Percentiles rank a stretch among this genome's conserved stretches.
phyloP scores from a whole-genome alignment of 2,329 filamentous ascomycete genomes.

The Aspergillus alliaceus region DNA sequence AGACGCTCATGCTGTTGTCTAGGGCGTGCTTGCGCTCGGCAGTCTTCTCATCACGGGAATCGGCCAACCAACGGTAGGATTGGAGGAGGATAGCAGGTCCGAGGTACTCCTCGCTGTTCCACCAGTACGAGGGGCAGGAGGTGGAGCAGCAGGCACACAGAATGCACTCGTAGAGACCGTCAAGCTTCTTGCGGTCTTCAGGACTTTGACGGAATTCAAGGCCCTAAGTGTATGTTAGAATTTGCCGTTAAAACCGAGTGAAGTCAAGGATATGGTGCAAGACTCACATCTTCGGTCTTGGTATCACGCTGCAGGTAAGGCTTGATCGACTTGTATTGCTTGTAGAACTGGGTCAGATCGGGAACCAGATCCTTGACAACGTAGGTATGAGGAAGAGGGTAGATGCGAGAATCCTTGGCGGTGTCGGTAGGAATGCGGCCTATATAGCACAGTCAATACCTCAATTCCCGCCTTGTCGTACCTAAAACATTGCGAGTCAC shows the following conservation, averaged over 20 bases:
- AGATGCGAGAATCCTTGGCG: constrained; percentile 82
- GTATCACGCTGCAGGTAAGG: constrained; percentile 93
- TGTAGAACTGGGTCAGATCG: constrained; percentile 98
- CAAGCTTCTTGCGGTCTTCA: constrained; percentile 92
- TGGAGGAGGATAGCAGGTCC: constrained; percentile 95
- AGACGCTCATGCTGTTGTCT: constrained; percentile 98
- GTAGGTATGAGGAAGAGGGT: constrained; percentile 97
- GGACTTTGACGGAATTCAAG: constrained; percentile 89
- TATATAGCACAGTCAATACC: constrained; percentile 40
- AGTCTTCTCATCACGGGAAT: constrained; percentile 89
- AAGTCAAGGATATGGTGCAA: neutral
- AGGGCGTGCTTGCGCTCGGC: constrained; percentile 84
- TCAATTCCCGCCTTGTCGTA: neutral
- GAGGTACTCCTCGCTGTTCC: constrained; percentile 98
- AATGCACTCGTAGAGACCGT: constrained; percentile 98
- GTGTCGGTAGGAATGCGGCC: constrained; percentile 90
- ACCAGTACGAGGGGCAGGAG: constrained; percentile 99
- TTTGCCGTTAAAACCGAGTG: neutral
- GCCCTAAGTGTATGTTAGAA: constrained; percentile 57
- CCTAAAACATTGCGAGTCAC: constrained; percentile 37
- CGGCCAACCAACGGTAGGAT: constrained; percentile 95
- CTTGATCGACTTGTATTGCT: constrained; percentile 99
- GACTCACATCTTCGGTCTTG: constrained; percentile 74
- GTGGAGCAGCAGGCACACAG: constrained; percentile 99
- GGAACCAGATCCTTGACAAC: constrained; percentile 99